Evolutionary conservation across 2,329 filamentous ascomycete species (phyloP), one percentile per base, ranked within the genome.

Genomic region (Ceratocystis huliohia): DNA sequence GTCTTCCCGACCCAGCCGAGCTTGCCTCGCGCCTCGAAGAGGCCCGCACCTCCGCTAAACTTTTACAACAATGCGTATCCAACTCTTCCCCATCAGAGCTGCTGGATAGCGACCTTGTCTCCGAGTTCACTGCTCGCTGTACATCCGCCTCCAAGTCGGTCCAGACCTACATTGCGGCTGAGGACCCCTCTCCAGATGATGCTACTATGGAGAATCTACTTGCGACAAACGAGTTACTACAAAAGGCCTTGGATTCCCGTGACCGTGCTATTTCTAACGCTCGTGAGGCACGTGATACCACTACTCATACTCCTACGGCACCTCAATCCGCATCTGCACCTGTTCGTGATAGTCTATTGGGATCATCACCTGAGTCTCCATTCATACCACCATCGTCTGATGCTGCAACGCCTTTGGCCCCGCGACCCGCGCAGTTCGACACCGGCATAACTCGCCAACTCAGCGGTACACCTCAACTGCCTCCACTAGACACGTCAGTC

Each of bases 121-220:
- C 87, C 73, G 94, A 99, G 77, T 97, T 99, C 74, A 85, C 87
- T 61, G 88, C 94, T 71, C 87, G 94, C 28, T 97, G 93, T 73
- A 85, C 87, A 69, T 83, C 85, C 66, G 93, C 93, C 3, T 87
- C 89, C 64, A 83, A 87, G 65, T 90, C 88, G 73, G 85, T 97
- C 71, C 91, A 96, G 72, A 81, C 81, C 41, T 97, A 95, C 76
- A 96, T 97, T 80, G 81, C 86, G 53, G 84, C 86, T 61, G 86
- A 88, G 66, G 83, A 90, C 73, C 92, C 93, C 0, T 74, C 84
- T 0, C 92, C 93, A 0, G 94, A 97, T 74, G 93, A 96, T 72
- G 88, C 96, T 70, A 97, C 93, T 0, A 91, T 97, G 83, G 86
- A 94, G 73, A 92, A 86, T 15, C 79, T 99, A 69, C 96, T 99